Conservation (phyloP, 495 filamentous ascomycete genomes). For the Annulohypoxylon stygium region DNA sequence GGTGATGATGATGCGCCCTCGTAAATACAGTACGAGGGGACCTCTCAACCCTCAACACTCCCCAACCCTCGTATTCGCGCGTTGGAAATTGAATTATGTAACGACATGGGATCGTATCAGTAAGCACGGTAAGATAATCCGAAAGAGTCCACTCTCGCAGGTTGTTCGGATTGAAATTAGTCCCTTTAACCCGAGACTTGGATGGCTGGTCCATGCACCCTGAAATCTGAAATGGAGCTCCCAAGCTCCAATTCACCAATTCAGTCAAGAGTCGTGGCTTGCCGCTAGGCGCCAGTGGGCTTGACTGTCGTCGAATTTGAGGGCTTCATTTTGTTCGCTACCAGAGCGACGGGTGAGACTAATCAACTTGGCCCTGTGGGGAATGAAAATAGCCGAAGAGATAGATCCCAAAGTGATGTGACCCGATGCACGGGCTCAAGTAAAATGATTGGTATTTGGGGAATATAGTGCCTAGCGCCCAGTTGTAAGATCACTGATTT, state of each 20-base stretch:
- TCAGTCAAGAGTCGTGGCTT: conserved; percentile 30
- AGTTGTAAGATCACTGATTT: conserved; percentile 39
- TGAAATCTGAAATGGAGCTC: background rate
- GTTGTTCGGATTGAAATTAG: conserved; percentile 14
- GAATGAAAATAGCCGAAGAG: conserved; percentile 47
- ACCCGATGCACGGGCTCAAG: conserved; percentile 39
- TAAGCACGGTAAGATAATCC: conserved; percentile 34
- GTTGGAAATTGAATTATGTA: conserved; percentile 37
- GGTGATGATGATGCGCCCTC: conserved; percentile 11
- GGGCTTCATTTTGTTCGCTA: conserved; percentile 45
- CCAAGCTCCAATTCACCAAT: background rate
- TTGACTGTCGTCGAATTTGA: conserved; percentile 45
- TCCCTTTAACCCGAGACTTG: conserved; percentile 16
- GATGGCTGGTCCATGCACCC: conserved; percentile 19
- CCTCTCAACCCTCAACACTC: too few relatives aligned
- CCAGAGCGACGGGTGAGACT: conserved; percentile 49
- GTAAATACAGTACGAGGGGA: conserved; percentile 22
- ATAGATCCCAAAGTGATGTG: conserved; percentile 44
- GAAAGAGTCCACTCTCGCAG: conserved; percentile 10
- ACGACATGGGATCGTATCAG: conserved; percentile 21
- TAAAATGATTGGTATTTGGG: conserved; percentile 44
- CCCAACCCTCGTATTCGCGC: conserved; percentile 25
- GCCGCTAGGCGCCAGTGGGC: conserved; percentile 34
- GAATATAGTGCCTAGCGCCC: conserved; percentile 33
- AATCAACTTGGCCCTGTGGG: conserved; percentile 48